Conservation (phyloP, 768 basidiomycete species). For the Xerocomus spinulosus region DNA sequence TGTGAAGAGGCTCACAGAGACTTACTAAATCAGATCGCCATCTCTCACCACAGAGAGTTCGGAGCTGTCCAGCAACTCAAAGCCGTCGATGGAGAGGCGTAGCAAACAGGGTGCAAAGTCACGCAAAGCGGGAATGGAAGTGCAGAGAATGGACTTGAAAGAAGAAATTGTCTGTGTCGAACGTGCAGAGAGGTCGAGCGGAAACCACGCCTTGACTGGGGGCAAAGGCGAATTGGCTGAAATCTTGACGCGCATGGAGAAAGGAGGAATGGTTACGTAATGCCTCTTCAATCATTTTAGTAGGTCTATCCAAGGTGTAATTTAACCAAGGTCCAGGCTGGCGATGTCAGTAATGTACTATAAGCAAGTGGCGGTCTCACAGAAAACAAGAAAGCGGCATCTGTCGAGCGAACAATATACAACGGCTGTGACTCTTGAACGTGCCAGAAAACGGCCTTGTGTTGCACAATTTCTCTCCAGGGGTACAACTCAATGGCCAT, state of each 20-base stretch:
- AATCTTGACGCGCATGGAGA: conserved; percentile 45
- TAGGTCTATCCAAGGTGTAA: no score
- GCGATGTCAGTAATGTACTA: no score
- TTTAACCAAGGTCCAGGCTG: no score
- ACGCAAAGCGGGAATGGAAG: conserved; percentile 10
- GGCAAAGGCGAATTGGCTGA: conserved; percentile 46
- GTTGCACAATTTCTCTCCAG: no score
- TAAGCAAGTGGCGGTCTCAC: no score
- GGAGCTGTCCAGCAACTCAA: conserved; percentile 25
- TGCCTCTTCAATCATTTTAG: no score
- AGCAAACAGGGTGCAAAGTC: conserved; percentile 1
- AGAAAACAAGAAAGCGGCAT: no score
- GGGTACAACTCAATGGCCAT: no score
- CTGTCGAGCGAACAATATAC: no score
- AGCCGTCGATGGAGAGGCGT: conserved; percentile 26
- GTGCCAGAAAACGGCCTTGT: no score
- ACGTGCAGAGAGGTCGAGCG: conserved; percentile 18
- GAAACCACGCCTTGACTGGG: conserved; percentile 50
- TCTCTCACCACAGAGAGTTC: conserved; percentile 26
- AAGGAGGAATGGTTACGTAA: background rate
- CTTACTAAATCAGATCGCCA: conserved; percentile 28
- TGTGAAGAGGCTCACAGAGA: background rate
- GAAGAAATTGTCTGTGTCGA: background rate
- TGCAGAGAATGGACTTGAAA: conserved; percentile 20
- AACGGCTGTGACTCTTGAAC: no score